phyloP scores from a whole-genome alignment of 768 basidiomycete species.

The Pulveroboletus ravenelii region DNA sequence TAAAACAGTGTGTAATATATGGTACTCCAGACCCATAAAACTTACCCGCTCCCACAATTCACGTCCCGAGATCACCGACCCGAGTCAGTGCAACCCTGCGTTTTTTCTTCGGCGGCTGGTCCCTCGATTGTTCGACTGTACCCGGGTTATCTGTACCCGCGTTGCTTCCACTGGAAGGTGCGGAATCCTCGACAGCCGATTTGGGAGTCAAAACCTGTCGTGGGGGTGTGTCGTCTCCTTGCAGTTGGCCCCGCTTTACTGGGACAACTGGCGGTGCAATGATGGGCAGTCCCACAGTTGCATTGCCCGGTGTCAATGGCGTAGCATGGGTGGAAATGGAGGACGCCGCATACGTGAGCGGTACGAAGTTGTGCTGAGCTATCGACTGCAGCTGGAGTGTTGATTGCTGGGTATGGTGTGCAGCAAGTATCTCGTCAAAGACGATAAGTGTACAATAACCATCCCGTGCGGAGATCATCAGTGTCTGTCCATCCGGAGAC shows the following conservation, averaged over 20 bases:
- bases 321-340: slow-evolving; percentile 10
- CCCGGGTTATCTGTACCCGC: slow-evolving; percentile 4
- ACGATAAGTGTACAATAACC: slow-evolving; percentile 95
- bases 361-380: slow-evolving; percentile 76
- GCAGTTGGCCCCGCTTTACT: slow-evolving; percentile 35
- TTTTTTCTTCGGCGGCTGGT: slow-evolving; percentile 80
- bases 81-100: slow-evolving; percentile 72
- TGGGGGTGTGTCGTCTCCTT: slow-evolving; percentile 12
- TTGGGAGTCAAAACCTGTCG: slow-evolving; percentile 27
- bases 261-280: slow-evolving; percentile 30
- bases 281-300: slow-evolving; percentile 34
- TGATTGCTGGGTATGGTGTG: slow-evolving; percentile 87
- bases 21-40: slow-evolving; percentile 1
- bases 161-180: slow-evolving; percentile 11
- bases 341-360: slow-evolving; percentile 39
- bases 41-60: slow-evolving; percentile 1
- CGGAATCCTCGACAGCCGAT: slow-evolving; percentile 23
- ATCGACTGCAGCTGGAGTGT: slow-evolving; percentile 88
- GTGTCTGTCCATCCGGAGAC: slow-evolving; percentile 93
- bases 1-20: slow-evolving; percentile 18
- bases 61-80: slow-evolving; percentile 51
- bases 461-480: slow-evolving; percentile 89
- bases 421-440: slow-evolving; percentile 90
- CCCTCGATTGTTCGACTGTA: slow-evolving; percentile 20
- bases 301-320: slow-evolving; percentile 25